Evolutionary conservation across 768 basidiomycete species (phyloP).

Genomic region (Tylopilus rubrobrunneus): DNA sequence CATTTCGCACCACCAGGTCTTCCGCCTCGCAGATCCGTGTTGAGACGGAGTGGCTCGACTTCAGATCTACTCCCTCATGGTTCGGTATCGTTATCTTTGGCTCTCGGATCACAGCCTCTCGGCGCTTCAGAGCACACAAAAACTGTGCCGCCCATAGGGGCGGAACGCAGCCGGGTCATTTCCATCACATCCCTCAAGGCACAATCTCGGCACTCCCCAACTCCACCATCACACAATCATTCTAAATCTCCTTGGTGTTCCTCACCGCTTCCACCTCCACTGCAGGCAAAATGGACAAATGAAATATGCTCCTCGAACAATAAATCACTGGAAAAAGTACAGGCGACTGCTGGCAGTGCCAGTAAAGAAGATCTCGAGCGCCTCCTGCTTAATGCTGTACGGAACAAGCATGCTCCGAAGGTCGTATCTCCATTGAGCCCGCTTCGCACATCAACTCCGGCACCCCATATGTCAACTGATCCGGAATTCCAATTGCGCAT

Average conservation of each 20-base stretch:
- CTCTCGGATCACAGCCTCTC: constrained; percentile 27
- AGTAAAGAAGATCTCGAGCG: constrained; percentile 18
- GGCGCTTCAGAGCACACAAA: constrained; percentile 19
- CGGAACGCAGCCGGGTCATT: constrained; percentile 26
- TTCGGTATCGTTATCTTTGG: constrained; percentile 22
- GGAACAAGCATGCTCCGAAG: constrained; percentile 27
- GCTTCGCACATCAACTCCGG: constrained; percentile 19
- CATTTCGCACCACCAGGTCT: constrained; percentile 23
- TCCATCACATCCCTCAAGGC: constrained; percentile 15
- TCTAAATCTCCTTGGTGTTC: constrained; percentile 7
- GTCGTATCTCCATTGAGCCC: constrained; percentile 31
- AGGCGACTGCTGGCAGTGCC: neutral
- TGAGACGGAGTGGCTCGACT: constrained; percentile 7
- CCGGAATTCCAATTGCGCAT: constrained; percentile 17
- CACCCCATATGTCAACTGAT: constrained; percentile 14
- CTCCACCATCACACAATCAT: neutral
- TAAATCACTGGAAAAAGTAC: neutral
- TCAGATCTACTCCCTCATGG: constrained; percentile 1
- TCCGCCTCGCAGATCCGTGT: constrained; percentile 6
- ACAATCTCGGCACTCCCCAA: neutral
- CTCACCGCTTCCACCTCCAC: constrained; percentile 4
- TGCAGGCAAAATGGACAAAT: constrained; percentile 5
- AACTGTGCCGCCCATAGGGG: constrained; percentile 26
- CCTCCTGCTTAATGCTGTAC: constrained; percentile 22
- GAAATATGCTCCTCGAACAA: neutral